Evolutionary conservation across 306 rosid species (phyloP).

Genomic region (Cicer yamashitae): DNA sequence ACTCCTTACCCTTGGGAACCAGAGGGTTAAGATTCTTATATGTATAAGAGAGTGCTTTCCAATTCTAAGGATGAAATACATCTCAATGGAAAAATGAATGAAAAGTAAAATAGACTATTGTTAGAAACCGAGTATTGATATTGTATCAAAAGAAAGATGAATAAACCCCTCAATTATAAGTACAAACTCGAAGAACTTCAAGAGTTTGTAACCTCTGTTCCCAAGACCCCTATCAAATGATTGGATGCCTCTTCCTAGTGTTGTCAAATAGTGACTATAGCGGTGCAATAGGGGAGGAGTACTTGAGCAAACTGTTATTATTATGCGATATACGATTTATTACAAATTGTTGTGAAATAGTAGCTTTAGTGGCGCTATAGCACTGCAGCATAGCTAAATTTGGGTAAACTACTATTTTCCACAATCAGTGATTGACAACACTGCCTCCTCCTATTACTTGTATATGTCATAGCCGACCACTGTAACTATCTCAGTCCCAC

Average conservation of each 20-base stretch:
- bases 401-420: too few relatives aligned
- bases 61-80: neutral
- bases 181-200: neutral
- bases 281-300: too few relatives aligned
- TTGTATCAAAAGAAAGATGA: neutral
- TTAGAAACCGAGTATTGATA: neutral
- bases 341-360: too few relatives aligned
- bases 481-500: neutral
- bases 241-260: neutral
- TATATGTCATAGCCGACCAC: neutral
- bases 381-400: too few relatives aligned
- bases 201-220: neutral
- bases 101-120: neutral
- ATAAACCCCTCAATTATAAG: neutral
- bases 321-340: too few relatives aligned
- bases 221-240: neutral
- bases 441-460: neutral
- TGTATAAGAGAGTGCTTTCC: neutral
- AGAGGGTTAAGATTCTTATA: too few relatives aligned
- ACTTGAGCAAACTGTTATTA: too few relatives aligned
- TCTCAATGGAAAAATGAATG: constrained; percentile 1
- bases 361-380: too few relatives aligned
- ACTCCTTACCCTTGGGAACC: too few relatives aligned
- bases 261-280: too few relatives aligned
- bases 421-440: too few relatives aligned